A percentile compares a stretch with the other conserved stretches of the same genome.
Evolutionary conservation across 208 protist species (phyloP).

Genomic region (Trypanosoma cruzi): DNA sequence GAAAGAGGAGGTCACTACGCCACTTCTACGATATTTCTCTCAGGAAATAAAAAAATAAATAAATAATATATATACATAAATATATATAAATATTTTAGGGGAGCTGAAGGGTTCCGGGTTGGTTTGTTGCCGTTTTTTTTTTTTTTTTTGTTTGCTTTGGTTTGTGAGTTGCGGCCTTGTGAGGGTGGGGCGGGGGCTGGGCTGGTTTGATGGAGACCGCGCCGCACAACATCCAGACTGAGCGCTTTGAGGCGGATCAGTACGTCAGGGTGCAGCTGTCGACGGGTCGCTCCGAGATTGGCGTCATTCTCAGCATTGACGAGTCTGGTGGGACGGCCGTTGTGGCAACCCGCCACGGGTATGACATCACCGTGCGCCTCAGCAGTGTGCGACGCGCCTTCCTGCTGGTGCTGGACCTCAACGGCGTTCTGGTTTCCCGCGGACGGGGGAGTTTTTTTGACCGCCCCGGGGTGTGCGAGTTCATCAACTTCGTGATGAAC

Average conservation of each 20-base stretch:
- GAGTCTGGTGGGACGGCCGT: slow-evolving; percentile 52
- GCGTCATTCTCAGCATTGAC: slow-evolving; percentile 66
- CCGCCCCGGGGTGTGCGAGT: slow-evolving; percentile 74
- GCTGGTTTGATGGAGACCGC: slow-evolving; percentile 13
- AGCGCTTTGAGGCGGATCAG: slow-evolving; percentile 82
- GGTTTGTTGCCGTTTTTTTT: not conserved
- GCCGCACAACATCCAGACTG: slow-evolving; percentile 15
- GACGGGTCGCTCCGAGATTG: slow-evolving; percentile 71
- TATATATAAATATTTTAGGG: not conserved
- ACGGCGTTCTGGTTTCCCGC: slow-evolving; percentile 87
- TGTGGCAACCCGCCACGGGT: slow-evolving; percentile 80
- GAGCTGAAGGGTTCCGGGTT: not conserved
- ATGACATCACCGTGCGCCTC: slow-evolving; percentile 67
- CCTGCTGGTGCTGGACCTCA: slow-evolving; percentile 87
- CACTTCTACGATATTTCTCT: not conserved
- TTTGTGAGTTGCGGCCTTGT: not conserved
- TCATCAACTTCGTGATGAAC: slow-evolving; percentile 84
- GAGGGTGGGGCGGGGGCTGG: not conserved
- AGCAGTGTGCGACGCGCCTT: slow-evolving; percentile 76
- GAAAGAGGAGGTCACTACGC: not conserved
- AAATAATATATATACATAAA: not conserved
- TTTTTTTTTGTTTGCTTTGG: not conserved
- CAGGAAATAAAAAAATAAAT: too few relatives aligned
- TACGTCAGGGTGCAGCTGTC: slow-evolving; percentile 83
- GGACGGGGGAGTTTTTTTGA: slow-evolving; percentile 65